Evolutionary conservation across 2,329 filamentous ascomycete species (phyloP).

Genomic region (Pseudogymnoascus sp.): DNA sequence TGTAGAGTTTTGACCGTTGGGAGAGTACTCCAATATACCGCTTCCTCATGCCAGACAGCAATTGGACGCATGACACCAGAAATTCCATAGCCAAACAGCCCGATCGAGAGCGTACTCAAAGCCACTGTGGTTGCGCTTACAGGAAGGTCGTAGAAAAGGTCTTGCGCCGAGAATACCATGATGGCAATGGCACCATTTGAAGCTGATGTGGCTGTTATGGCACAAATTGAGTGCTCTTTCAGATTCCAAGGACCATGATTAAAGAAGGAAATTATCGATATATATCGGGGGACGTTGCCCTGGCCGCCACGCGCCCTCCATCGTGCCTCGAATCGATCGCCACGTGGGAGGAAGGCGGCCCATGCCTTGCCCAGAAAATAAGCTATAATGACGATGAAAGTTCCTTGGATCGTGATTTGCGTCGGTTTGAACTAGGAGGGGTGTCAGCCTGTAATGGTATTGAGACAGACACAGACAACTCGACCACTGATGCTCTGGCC

Average conservation of each 20-base stretch:
- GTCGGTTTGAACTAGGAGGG: conserved; percentile 44
- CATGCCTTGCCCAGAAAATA: conserved; percentile 46
- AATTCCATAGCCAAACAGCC: conserved; percentile 42
- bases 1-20: conserved; percentile 34
- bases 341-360: conserved; percentile 41
- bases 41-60: conserved; percentile 40
- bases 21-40: conserved; percentile 38
- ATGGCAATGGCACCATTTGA: conserved; percentile 39
- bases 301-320: conserved; percentile 38
- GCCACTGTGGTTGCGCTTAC: conserved; percentile 34
- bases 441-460: conserved; percentile 10
- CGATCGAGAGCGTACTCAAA: conserved; percentile 40
- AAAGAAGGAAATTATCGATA: conserved; percentile 36
- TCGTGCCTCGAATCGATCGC: conserved; percentile 39
- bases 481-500: neutral
- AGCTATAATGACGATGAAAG: conserved; percentile 49
- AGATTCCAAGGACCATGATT: conserved; percentile 45
- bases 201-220: conserved; percentile 46
- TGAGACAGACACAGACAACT: neutral
- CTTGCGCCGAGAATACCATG: conserved; percentile 37
- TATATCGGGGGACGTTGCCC: conserved; percentile 35
- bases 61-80: conserved; percentile 39
- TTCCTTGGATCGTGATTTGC: conserved; percentile 38
- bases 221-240: conserved; percentile 48
- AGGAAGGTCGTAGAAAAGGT: conserved; percentile 37